Percentiles rank a stretch among this genome's conserved stretches.
These are phyloP conservation scores for Senecio squalidus DNA, from an alignment of 140 eudicot species.

Conservation along the genomic window DNA sequence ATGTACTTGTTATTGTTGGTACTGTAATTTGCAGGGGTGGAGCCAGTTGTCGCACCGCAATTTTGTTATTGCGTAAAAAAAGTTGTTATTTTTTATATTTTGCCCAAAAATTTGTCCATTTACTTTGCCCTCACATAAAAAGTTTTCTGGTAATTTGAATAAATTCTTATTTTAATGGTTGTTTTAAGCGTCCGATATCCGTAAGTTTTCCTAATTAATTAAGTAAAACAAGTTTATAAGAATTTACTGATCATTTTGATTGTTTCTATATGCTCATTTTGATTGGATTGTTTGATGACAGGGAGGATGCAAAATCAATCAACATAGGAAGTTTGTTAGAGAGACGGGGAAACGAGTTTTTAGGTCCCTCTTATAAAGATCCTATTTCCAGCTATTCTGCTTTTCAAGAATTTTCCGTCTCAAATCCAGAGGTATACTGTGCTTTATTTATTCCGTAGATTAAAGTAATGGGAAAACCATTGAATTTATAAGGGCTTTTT, in stretches of 20 bases:
- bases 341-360: conserved; percentile 50
- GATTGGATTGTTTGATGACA: conserved; percentile 18
- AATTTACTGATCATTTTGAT: conserved; percentile 5
- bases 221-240: neutral
- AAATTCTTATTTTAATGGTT: too few species aligned
- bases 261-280: conserved; percentile 5
- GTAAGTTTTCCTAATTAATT: neutral
- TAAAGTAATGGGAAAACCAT: neutral
- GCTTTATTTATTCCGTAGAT: too few species aligned
- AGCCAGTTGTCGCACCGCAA: too few species aligned
- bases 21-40: too few species aligned
- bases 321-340: conserved; percentile 71
- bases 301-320: conserved; percentile 52
- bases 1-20: neutral
- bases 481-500: neutral
- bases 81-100: too few species aligned
- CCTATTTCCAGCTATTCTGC: conserved; percentile 76
- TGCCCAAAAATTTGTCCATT: too few species aligned
- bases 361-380: conserved; percentile 70
- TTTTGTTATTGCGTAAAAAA: too few species aligned
- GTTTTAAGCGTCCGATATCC: neutral
- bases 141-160: too few species aligned
- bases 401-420: conserved; percentile 75
- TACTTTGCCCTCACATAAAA: too few species aligned
- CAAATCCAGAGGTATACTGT: conserved; percentile 64